A percentile compares a stretch with the other conserved stretches of the same genome.
phyloP scores from a whole-genome alignment of 441 rosid species.

The Populus trichocarpa region DNA sequence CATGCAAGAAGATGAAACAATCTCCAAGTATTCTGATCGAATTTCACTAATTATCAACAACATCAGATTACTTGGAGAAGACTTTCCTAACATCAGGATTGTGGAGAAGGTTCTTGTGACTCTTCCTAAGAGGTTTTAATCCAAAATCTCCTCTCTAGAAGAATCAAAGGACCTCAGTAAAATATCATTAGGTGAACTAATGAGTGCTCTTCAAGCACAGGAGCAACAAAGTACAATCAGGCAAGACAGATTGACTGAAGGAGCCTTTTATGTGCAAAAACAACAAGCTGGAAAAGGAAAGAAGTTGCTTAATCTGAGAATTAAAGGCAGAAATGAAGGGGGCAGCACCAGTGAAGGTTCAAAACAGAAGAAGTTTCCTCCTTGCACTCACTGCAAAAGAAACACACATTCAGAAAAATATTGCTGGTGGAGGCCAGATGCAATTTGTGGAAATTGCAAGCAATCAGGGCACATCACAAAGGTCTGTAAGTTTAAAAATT shows the following conservation, averaged over 20 bases:
- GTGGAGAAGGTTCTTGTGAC: not conserved
- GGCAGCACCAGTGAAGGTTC: too few species aligned
- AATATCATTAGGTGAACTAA: not conserved
- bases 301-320: too few species aligned
- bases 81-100: too few species aligned
- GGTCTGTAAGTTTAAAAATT: not conserved
- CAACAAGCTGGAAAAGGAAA: not conserved
- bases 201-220: not conserved
- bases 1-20: not conserved
- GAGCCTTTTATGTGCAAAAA: not conserved
- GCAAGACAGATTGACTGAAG: not conserved
- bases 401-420: not conserved
- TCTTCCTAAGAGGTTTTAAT: not conserved
- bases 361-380: not conserved
- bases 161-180: not conserved
- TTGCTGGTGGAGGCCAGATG: not conserved
- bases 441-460: not conserved
- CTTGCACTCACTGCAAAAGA: not conserved
- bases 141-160: not conserved
- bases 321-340: too few species aligned
- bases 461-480: not conserved
- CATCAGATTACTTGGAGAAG: too few species aligned
- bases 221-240: not conserved
- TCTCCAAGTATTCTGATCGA: not conserved
- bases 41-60: not conserved